These are phyloP conservation scores for Diplodia mutila DNA, from an alignment of 2,329 filamentous ascomycete genomes.

Conservation along the genomic window DNA sequence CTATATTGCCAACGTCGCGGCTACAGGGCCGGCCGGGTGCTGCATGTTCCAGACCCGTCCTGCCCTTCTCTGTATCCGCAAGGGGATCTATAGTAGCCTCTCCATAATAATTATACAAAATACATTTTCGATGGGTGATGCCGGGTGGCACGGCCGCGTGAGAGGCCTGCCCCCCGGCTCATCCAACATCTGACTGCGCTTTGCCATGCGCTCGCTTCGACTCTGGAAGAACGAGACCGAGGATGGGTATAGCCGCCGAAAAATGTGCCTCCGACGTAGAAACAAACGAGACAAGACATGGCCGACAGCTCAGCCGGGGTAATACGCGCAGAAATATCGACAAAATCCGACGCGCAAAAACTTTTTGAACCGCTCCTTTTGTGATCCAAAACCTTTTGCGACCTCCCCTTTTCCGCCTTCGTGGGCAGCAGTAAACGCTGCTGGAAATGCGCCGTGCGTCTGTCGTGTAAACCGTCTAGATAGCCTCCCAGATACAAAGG, in stretches of 20 bases:
- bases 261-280: conserved; percentile 9
- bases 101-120: conserved; percentile 21
- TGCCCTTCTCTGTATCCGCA: conserved; percentile 21
- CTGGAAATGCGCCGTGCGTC: neutral
- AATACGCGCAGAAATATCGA: conserved; percentile 9
- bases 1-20: neutral
- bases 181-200: conserved; percentile 23
- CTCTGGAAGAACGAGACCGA: conserved; percentile 4
- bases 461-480: conserved; percentile 18
- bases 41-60: neutral
- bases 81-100: conserved; percentile 9
- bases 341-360: conserved; percentile 1
- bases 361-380: conserved; percentile 19
- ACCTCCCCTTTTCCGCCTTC: neutral
- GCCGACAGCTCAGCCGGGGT: neutral
- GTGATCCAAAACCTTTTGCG: conserved; percentile 19
- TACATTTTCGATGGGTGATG: conserved; percentile 1
- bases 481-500: conserved; percentile 33
- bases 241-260: conserved; percentile 27
- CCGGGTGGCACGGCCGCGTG: neutral
- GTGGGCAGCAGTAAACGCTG: neutral
- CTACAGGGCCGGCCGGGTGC: neutral
- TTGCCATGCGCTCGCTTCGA: conserved; percentile 13
- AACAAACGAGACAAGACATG: conserved; percentile 2
- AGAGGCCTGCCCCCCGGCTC: neutral